Percentiles rank a stretch among this genome's conserved stretches.
These are phyloP conservation scores for Exophiala sp. DNA, from an alignment of 2,329 filamentous ascomycete species.

Conservation along the genomic window DNA sequence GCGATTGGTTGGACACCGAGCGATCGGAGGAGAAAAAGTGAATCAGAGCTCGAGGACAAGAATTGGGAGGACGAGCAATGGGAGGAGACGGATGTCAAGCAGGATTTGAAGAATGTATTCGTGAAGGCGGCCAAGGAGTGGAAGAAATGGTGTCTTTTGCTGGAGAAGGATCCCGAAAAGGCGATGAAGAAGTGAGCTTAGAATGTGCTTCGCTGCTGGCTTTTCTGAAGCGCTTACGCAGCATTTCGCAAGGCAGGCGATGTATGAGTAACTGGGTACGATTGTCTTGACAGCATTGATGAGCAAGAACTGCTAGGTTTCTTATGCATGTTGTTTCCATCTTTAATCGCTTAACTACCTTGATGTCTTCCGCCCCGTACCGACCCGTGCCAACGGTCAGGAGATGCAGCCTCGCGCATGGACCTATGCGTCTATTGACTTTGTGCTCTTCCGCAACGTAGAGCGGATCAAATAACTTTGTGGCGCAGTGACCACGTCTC, in stretches of 20 bases:
- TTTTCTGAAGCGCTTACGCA: neutral
- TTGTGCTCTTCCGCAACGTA: too few relatives aligned
- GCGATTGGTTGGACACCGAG: constrained; percentile 44
- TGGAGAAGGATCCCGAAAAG: constrained; percentile 39
- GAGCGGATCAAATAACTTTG: too few relatives aligned
- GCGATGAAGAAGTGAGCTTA: constrained; percentile 36
- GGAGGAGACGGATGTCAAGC: constrained; percentile 41
- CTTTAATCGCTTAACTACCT: too few relatives aligned
- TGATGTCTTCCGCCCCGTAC: too few relatives aligned
- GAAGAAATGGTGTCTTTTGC: constrained; percentile 38
- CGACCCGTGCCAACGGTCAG: too few relatives aligned
- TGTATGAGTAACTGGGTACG: too few relatives aligned
- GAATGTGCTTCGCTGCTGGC: neutral
- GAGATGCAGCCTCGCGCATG: too few relatives aligned
- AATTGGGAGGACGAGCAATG: constrained; percentile 47
- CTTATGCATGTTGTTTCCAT: too few relatives aligned
- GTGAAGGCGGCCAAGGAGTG: constrained; percentile 42
- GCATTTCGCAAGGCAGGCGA: neutral
- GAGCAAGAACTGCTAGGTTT: too few relatives aligned
- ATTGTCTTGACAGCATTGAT: too few relatives aligned
- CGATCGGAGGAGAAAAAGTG: constrained; percentile 26
- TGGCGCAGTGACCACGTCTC: too few relatives aligned
- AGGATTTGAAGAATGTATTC: constrained; percentile 39
- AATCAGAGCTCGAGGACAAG: constrained; percentile 21
- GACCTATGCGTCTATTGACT: too few relatives aligned